phyloP scores from a whole-genome alignment of 2,329 filamentous ascomycete species.

The Talaromyces marneffei region DNA sequence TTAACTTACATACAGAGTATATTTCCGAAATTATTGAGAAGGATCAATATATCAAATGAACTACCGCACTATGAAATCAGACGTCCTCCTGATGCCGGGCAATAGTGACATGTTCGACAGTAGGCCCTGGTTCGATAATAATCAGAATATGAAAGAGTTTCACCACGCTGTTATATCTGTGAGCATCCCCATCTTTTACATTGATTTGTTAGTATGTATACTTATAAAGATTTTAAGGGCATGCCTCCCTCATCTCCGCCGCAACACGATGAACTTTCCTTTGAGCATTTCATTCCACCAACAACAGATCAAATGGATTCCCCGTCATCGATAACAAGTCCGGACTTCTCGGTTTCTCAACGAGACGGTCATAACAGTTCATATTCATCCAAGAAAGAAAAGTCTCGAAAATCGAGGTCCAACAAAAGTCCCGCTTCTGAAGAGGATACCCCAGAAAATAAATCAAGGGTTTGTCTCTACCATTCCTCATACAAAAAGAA shows the following conservation, averaged over 20 bases:
- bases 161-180: neutral
- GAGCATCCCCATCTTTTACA: neutral
- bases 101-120: constrained; percentile 5
- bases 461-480: constrained; percentile 4
- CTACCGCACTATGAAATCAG: constrained; percentile 1
- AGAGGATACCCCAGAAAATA: constrained; percentile 10
- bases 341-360: neutral
- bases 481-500: neutral
- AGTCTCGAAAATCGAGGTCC: constrained; percentile 5
- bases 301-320: neutral
- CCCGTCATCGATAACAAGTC: constrained; percentile 3
- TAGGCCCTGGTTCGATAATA: constrained; percentile 4
- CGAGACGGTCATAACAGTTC: neutral
- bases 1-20: neutral
- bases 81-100: constrained; percentile 7
- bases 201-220: neutral
- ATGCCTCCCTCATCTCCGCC: neutral
- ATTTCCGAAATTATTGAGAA: neutral
- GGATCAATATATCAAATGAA: neutral
- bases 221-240: neutral
- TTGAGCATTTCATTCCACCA: constrained; percentile 12
- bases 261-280: constrained; percentile 3
- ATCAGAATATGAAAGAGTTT: constrained; percentile 3
- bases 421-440: constrained; percentile 4
- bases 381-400: constrained; percentile 9